A percentile compares a stretch with the other conserved stretches of the same genome.
These are phyloP conservation scores for Blumeria graminis DNA, from an alignment of 2,329 filamentous ascomycete genomes.

Conservation along the genomic window DNA sequence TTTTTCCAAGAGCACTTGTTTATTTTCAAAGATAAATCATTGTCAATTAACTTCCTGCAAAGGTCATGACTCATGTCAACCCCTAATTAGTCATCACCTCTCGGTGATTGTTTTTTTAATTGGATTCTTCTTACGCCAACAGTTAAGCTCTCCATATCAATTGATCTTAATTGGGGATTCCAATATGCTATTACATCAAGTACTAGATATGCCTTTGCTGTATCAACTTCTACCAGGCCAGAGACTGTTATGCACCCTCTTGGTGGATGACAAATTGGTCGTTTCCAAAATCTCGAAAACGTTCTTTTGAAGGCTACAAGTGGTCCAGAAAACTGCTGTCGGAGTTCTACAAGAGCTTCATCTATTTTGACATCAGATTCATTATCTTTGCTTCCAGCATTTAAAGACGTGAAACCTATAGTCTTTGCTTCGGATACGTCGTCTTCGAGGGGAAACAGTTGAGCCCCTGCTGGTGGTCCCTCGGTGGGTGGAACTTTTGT, in stretches of 20 bases:
- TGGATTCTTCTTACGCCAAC: conserved; percentile 22
- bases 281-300: conserved; percentile 22
- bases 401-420: conserved; percentile 1
- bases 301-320: conserved; percentile 12
- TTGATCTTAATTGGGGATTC: conserved; percentile 26
- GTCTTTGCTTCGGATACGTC: conserved; percentile 5
- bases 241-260: conserved; percentile 27
- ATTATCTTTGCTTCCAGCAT: conserved; percentile 2
- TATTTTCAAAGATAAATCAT: too few relatives aligned
- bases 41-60: too few relatives aligned
- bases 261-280: conserved; percentile 20
- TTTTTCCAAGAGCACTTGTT: too few relatives aligned
- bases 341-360: conserved; percentile 4
- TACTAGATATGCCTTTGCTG: conserved; percentile 22
- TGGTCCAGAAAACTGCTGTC: conserved; percentile 9
- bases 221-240: conserved; percentile 28
- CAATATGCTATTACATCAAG: conserved; percentile 29
- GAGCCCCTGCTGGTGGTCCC: conserved; percentile 4
- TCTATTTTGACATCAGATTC: conserved; percentile 1
- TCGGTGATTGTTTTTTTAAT: conserved; percentile 17
- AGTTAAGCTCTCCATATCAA: conserved; percentile 14
- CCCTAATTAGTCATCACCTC: neutral
- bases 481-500: conserved; percentile 5
- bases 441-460: conserved; percentile 2
- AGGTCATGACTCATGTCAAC: too few relatives aligned